Evolutionary conservation across 2,329 filamentous ascomycete genomes (phyloP), one percentile per base, ranked within the genome.

Genomic region (Berkeleyomyces basicola): DNA sequence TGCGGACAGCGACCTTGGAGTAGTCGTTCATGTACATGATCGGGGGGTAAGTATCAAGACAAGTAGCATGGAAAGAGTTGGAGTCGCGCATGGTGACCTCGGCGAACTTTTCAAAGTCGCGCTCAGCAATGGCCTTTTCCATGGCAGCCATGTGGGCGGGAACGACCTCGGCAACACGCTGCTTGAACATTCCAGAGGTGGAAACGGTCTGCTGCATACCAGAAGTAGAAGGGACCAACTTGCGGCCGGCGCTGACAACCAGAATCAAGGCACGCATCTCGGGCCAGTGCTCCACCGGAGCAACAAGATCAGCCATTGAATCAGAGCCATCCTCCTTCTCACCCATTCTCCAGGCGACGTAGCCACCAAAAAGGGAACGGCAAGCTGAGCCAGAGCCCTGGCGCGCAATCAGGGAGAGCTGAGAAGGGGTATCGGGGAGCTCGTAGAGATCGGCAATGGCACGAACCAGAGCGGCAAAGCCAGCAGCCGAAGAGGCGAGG

Each of bases 1-100:
- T 84, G 61, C 89, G 82, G 65, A 99, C 89, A 4, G 92, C 90
- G 1, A 92, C 90, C 44, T 87, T 80, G 23, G 87, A 92, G 14
- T 92, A 85, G 72, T 99, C 93, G 75, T 96, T 99, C 80, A 99
- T 85, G 79, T 99, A 99, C 75, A 96, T 96, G 71, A 99, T 99
- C 16, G 95, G 93, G 53, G 95, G 93, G 75, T 90, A 90, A 1
- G 93, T 97, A 72, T 99, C 93, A 68, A 95, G 78, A 73, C 93
- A 97, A 63, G 86, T 90, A 44, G 93, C 89, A 74, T 99, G 93
- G 83, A 99, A 99, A 65, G 85, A 89, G 77, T 99, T 99, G 71
- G 88, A 95, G 72, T 99, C 93, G 73, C 85, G 86, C 91, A 96
- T 99, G 14, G 93, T 96, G 66, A 96, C 81, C 72, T 88, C 84